Percentiles rank a stretch among this genome's conserved stretches.
Conservation (phyloP, 352 stramenopile species). For the Globisporangium paddicum region DNA sequence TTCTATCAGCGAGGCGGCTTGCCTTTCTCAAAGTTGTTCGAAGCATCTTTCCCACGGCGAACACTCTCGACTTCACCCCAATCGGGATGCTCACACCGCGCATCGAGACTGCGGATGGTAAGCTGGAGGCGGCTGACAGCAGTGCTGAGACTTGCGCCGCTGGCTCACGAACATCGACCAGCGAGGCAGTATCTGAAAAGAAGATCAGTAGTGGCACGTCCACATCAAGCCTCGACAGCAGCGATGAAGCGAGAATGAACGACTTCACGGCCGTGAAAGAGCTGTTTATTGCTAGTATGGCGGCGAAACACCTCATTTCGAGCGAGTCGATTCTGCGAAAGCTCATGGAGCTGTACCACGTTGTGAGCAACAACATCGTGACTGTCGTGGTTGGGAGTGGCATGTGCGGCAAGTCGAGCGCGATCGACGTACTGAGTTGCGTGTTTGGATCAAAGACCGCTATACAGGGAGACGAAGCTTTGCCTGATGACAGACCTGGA, state of each 20-base stretch:
- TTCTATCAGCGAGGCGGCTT: conserved; percentile 35
- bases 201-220: background rate
- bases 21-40: conserved; percentile 38
- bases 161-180: background rate
- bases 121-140: background rate
- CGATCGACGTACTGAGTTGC: conserved; percentile 34
- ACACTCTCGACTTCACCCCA: conserved; percentile 36
- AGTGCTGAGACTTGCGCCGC: background rate
- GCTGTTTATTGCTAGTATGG: conserved; percentile 23
- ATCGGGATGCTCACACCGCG: conserved; percentile 6
- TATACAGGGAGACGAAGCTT: background rate
- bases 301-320: conserved; percentile 18
- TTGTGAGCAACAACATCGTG: conserved; percentile 30
- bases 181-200: background rate
- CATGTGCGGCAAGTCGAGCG: conserved; percentile 56
- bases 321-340: conserved; percentile 51
- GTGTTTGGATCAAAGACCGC: conserved; percentile 18
- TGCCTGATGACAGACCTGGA: background rate
- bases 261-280: conserved; percentile 29
- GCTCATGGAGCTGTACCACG: conserved; percentile 52
- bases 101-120: background rate
- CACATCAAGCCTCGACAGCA: conserved; percentile 29
- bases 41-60: conserved; percentile 29
- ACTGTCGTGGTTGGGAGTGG: conserved; percentile 46
- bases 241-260: conserved; percentile 31